Evolutionary conservation across 495 filamentous ascomycete genomes (phyloP).

Genomic region (Aspergillus cavernicola): DNA sequence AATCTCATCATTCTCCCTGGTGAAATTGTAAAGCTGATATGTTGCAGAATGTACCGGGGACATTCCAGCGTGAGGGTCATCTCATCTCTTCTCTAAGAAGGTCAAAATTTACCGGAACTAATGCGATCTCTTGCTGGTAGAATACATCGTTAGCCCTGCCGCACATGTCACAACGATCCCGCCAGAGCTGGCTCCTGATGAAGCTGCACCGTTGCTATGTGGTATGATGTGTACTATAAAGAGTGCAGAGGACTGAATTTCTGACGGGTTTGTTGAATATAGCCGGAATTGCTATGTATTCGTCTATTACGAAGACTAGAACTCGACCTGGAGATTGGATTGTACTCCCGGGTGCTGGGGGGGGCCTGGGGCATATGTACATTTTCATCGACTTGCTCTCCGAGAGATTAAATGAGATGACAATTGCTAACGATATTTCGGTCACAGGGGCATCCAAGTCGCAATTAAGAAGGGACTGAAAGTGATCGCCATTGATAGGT

Average conservation of each 20-base stretch:
- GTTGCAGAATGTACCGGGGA: constrained; percentile 40
- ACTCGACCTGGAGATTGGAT: constrained; percentile 39
- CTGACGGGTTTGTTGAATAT: background rate
- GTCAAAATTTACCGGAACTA: background rate
- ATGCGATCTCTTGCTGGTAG: constrained; percentile 17
- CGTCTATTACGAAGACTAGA: constrained; percentile 43
- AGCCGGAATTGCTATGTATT: constrained; percentile 46
- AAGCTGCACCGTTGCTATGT: constrained; percentile 39
- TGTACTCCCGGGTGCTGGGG: constrained; percentile 40
- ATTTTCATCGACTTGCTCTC: too few relatives aligned
- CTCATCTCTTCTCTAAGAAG: background rate
- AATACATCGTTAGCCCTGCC: constrained; percentile 41
- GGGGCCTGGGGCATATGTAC: constrained; percentile 44
- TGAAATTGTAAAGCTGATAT: background rate
- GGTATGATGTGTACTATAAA: constrained; percentile 21
- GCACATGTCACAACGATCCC: constrained; percentile 40
- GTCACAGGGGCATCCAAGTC: constrained; percentile 42
- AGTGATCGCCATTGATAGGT: constrained; percentile 45
- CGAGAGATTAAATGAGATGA: too few relatives aligned
- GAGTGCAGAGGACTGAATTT: background rate
- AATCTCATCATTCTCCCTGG: background rate
- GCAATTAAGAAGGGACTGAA: constrained; percentile 37
- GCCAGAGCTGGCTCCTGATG: constrained; percentile 27
- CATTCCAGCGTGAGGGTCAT: constrained; percentile 37
- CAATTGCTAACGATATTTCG: too few relatives aligned